phyloP scores from a whole-genome alignment of 1,284 basidiomycete species.

The Moesziomyces parantarcticus region DNA sequence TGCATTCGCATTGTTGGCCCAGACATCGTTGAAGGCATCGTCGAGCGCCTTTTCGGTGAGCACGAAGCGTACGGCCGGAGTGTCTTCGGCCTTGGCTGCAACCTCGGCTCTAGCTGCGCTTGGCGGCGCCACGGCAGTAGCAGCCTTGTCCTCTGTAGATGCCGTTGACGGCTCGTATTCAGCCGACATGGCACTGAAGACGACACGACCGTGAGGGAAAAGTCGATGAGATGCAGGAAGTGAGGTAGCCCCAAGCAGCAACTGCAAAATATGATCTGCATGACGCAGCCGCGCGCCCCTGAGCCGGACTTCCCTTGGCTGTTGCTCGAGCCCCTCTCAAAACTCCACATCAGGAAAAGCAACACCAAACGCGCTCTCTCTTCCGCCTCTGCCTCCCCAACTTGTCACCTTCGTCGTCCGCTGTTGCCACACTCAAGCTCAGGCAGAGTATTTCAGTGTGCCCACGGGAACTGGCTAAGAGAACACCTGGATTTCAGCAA shows the following conservation, averaged over 20 bases:
- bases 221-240: background rate
- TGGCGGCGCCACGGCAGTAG: slow-evolving; percentile 23
- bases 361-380: background rate
- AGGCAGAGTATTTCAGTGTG: too few species aligned
- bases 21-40: slow-evolving; percentile 77
- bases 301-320: background rate
- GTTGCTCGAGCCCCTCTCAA: slow-evolving; percentile 2
- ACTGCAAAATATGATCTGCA: slow-evolving; percentile 3
- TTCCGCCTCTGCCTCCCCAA: background rate
- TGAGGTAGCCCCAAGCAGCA: background rate
- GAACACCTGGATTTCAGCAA: slow-evolving; percentile 31
- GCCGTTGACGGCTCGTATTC: slow-evolving; percentile 11
- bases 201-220: too few species aligned
- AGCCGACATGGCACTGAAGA: slow-evolving; percentile 8
- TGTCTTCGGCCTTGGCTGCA: background rate
- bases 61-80: slow-evolving; percentile 15
- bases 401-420: background rate
- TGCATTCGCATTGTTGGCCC: slow-evolving; percentile 84
- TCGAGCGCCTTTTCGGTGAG: slow-evolving; percentile 44
- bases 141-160: slow-evolving; percentile 13
- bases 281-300: slow-evolving; percentile 7
- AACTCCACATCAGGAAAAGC: slow-evolving; percentile 14
- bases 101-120: slow-evolving; percentile 3
- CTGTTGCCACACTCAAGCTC: too few species aligned
- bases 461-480: slow-evolving; percentile 2